A percentile compares a stretch with the other conserved stretches of the same genome.
These are phyloP conservation scores for Sphagnum fallax DNA, from an alignment of 228 moss, liverwort and hornwort genomes.

Conservation along the genomic window DNA sequence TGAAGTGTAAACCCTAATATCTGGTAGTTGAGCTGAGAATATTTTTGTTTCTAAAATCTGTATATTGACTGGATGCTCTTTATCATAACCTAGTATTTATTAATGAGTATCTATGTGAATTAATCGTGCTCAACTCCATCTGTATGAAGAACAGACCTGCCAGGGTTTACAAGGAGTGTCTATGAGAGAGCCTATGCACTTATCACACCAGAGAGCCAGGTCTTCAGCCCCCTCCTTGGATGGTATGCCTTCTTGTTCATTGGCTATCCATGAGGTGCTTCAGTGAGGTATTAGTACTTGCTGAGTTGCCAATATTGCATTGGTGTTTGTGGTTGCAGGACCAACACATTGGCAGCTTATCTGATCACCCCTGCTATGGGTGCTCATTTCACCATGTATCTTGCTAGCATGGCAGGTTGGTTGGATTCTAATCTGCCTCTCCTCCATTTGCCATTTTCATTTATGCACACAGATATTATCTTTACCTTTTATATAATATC, in stretches of 20 bases:
- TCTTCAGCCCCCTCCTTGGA: conserved; percentile 75
- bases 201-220: conserved; percentile 96
- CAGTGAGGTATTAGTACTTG: too few species aligned
- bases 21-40: neutral
- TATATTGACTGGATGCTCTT: neutral
- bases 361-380: conserved; percentile 94
- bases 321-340: conserved; percentile 33
- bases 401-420: conserved; percentile 83
- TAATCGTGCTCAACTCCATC: neutral
- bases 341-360: conserved; percentile 77
- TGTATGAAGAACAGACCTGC: conserved; percentile 53
- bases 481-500: too few species aligned
- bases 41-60: neutral
- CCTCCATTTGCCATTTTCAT: too few species aligned
- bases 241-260: conserved; percentile 35
- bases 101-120: neutral
- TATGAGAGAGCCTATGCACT: conserved; percentile 86
- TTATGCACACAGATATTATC: too few species aligned
- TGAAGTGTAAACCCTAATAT: too few species aligned
- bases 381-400: conserved; percentile 97
- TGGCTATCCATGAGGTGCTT: neutral
- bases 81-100: neutral
- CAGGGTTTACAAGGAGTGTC: conserved; percentile 95
- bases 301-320: neutral
- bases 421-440: neutral